Percentiles rank a stretch among this genome's conserved stretches.
phyloP scores from a whole-genome alignment of 1,284 basidiomycete genomes.

The Ceratobasidium sp. region DNA sequence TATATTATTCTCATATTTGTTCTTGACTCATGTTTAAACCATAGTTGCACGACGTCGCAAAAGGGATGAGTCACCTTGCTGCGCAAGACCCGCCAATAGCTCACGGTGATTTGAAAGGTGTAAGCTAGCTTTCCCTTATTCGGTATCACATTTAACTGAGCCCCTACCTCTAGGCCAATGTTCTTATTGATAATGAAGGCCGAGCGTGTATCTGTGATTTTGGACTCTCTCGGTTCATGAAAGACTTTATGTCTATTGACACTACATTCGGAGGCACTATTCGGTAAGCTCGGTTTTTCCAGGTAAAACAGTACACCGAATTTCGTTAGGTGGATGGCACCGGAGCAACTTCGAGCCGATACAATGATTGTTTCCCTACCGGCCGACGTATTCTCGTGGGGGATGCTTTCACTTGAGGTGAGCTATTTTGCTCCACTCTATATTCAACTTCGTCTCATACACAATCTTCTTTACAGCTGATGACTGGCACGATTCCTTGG shows the following conservation, averaged over 20 bases:
- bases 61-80: slow-evolving; percentile 13
- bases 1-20: background rate
- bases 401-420: slow-evolving; percentile 26
- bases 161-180: slow-evolving; percentile 9
- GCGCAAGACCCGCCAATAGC: slow-evolving; percentile 22
- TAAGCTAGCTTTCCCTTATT: background rate
- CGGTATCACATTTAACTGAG: background rate
- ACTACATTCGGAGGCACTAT: slow-evolving; percentile 19
- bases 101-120: slow-evolving; percentile 27
- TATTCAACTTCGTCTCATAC: background rate
- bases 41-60: slow-evolving; percentile 13
- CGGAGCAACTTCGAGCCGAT: slow-evolving; percentile 31
- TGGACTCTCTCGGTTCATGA: slow-evolving; percentile 24
- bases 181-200: slow-evolving; percentile 3
- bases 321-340: slow-evolving; percentile 20
- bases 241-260: background rate
- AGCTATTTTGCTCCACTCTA: no score
- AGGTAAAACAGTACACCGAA: background rate
- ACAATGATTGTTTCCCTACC: slow-evolving; percentile 14
- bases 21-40: no score
- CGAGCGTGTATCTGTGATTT: slow-evolving; percentile 31
- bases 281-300: slow-evolving; percentile 1
- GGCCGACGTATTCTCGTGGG: slow-evolving; percentile 27
- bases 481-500: slow-evolving; percentile 17
- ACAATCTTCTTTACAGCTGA: background rate